A percentile compares a stretch with the other conserved stretches of the same genome.
phyloP scores from a whole-genome alignment of 306 rosid genomes.

The Medicago arabica region DNA sequence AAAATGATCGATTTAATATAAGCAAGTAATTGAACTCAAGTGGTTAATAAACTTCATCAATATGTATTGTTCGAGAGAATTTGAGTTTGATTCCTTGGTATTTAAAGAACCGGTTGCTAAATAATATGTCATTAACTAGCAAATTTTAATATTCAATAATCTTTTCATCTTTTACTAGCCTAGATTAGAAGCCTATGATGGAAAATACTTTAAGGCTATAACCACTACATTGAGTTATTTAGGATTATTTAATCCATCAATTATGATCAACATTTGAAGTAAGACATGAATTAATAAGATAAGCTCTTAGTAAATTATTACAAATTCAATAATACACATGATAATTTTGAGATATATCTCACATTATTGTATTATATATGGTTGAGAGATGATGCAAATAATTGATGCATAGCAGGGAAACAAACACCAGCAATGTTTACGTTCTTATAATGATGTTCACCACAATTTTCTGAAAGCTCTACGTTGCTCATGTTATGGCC shows the following conservation, averaged over 20 bases:
- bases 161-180: too few species aligned
- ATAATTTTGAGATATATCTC: conserved; percentile 25
- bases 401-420: conserved; percentile 35
- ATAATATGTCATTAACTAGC: too few species aligned
- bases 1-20: too few species aligned
- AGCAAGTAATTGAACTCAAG: too few species aligned
- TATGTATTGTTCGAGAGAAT: too few species aligned
- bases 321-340: conserved; percentile 39
- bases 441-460: conserved; percentile 30
- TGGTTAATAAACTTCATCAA: too few species aligned
- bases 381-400: neutral
- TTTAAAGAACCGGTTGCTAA: too few species aligned
- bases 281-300: conserved; percentile 41
- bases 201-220: conserved; percentile 12
- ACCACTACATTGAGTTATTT: conserved; percentile 10
- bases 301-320: neutral
- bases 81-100: too few species aligned
- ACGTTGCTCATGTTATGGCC: conserved; percentile 42
- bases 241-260: conserved; percentile 28
- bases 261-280: conserved; percentile 30
- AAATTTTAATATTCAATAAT: too few species aligned
- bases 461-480: conserved; percentile 23
- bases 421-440: conserved; percentile 43
- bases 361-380: conserved; percentile 34
- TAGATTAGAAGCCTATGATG: too few species aligned